Conservation (phyloP, 2,329 filamentous ascomycete genomes). For the Colletotrichum chrysophilum region DNA sequence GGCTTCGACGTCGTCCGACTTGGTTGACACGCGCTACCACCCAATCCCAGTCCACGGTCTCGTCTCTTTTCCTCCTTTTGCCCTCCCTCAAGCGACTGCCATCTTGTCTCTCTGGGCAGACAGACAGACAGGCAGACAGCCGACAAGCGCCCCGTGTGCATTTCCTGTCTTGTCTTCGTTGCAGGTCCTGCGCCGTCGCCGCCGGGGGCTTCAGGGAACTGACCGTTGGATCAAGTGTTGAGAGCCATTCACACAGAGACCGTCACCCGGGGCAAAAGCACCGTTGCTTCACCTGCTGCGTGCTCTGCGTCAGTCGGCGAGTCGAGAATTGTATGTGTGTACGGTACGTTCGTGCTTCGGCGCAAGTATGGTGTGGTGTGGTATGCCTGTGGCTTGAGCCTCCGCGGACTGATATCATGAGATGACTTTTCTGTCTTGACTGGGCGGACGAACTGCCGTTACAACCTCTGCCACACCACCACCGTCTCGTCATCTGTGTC, state of each 20-base stretch:
- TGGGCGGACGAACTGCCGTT: slow-evolving; percentile 9
- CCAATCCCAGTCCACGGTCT: background rate
- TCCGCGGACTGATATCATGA: background rate
- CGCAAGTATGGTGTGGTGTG: background rate
- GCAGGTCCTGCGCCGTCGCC: background rate
- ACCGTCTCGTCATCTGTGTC: background rate
- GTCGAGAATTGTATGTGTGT: background rate
- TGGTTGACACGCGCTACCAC: slow-evolving; percentile 16
- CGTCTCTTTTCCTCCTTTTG: background rate
- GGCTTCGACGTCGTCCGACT: slow-evolving; percentile 33
- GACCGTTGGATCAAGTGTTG: background rate
- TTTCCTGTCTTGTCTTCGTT: background rate
- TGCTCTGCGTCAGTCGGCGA: background rate
- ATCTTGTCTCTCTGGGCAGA: background rate
- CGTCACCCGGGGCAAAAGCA: background rate
- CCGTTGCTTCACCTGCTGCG: background rate
- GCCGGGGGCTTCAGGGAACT: background rate
- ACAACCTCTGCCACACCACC: background rate
- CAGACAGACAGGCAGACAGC: background rate
- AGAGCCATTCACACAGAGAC: background rate
- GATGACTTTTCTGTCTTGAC: background rate
- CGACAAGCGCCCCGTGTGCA: background rate
- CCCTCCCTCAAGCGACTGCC: background rate
- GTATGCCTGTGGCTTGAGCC: background rate
- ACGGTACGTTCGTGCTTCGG: background rate